A percentile compares a stretch with the other conserved stretches of the same genome.
These are phyloP conservation scores for Pezicula radicicola DNA, from an alignment of 2,329 filamentous ascomycete species.

Conservation along the genomic window DNA sequence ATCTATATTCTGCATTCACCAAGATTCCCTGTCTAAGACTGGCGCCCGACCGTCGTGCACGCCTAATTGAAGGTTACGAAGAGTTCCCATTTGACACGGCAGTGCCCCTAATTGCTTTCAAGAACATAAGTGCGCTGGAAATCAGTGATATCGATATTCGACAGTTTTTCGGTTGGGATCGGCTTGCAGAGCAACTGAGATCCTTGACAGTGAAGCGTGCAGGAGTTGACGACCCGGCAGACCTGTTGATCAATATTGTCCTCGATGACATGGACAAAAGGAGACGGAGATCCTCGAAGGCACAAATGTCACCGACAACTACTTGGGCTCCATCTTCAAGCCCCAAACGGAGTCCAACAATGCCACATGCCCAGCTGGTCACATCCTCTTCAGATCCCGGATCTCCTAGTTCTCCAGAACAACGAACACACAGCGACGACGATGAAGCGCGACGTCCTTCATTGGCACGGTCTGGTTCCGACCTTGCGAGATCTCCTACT, in stretches of 20 bases:
- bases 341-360: constrained; percentile 59
- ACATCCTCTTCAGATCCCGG: constrained; percentile 68
- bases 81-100: constrained; percentile 98
- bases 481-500: constrained; percentile 22
- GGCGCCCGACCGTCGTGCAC: constrained; percentile 88
- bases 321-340: constrained; percentile 60
- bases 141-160: constrained; percentile 95
- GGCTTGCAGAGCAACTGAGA: constrained; percentile 84
- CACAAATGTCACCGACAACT: constrained; percentile 74
- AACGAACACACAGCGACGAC: constrained; percentile 28
- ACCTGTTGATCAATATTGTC: constrained; percentile 89
- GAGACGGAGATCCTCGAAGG: constrained; percentile 81
- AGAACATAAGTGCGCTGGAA: constrained; percentile 91
- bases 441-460: constrained; percentile 17
- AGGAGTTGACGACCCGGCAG: constrained; percentile 82
- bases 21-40: constrained; percentile 92
- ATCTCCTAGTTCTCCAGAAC: constrained; percentile 47
- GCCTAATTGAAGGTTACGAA: constrained; percentile 88
- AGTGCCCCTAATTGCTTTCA: constrained; percentile 94
- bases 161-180: constrained; percentile 97
- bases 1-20: constrained; percentile 96
- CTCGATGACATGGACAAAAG: constrained; percentile 95
- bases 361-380: constrained; percentile 63
- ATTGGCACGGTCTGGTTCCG: constrained; percentile 26
- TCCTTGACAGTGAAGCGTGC: constrained; percentile 87